Evolutionary conservation across 2,329 filamentous ascomycete species (phyloP), one percentile per base, ranked within the genome.

Genomic region (Sclerotinia spermophila): DNA sequence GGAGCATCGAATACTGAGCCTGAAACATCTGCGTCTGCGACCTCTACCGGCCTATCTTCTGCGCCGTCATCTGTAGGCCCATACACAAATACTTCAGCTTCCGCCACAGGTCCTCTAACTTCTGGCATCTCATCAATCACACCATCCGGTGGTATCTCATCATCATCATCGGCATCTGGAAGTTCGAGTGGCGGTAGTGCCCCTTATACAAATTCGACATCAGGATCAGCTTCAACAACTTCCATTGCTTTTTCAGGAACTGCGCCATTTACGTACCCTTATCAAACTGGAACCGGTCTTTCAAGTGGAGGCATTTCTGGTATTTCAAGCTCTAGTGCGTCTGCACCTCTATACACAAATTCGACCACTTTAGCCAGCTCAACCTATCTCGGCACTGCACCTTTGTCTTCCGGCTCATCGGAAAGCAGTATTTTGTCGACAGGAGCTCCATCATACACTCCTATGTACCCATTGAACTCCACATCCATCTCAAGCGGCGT

Each of bases 281-380:
- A 55, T 38, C 48, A 33, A 24, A 55, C 59, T 6, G 68, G 60
- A 15, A 66, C 51, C 4, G 30, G 59, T 5, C 44, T 69, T 66
- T 69, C 48, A 30, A 64, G 48, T 40, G 70, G 70, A 35, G 58
- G 66, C 48, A 30, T 69, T 38, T 69, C 70, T 24, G 66, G 59
- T 3, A 27, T 68, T n/a, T 58, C 33, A 38, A 45, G 40, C 17
- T 53, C 55, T 11, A 53, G 33, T 60, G n/a, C 30, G 17, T 71
- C 70, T 5, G 38, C 58, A 30, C 45, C 70, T 69, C 35, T 51
- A 5, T 69, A 71, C 35, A 48, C 51, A 33, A 69, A 66, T 38
- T 62, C 70, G 3, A 69, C 51, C 6, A 59, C 30, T 30, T 21
- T 27, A 27, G 62, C 61, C 13, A 55, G 42, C n/a, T 64, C 71